These are phyloP conservation scores for Aspergillus niger DNA, from an alignment of 2,329 filamentous ascomycete species.

Conservation along the genomic window DNA sequence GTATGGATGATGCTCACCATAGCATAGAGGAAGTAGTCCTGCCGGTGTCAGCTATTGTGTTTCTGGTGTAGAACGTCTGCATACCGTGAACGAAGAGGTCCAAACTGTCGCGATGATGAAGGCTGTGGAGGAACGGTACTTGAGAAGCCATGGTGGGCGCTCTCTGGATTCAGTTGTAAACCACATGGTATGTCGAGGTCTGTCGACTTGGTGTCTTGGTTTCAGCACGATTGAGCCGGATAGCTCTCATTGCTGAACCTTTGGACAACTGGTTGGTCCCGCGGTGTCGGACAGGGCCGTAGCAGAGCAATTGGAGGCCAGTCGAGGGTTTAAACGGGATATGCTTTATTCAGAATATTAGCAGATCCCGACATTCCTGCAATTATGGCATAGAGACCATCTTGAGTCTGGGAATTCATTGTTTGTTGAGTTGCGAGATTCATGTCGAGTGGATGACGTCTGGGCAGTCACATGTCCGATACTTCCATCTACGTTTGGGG, in stretches of 20 bases:
- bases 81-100: slow-evolving; percentile 35
- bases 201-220: not conserved
- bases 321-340: not conserved
- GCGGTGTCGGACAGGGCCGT: not conserved
- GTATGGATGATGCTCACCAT: slow-evolving; percentile 25
- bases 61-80: not conserved
- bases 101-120: slow-evolving; percentile 63
- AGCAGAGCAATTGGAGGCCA: not conserved
- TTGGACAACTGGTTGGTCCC: not conserved
- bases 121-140: slow-evolving; percentile 59
- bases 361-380: not conserved
- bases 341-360: not conserved
- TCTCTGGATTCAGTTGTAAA: not conserved
- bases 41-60: not conserved
- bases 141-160: slow-evolving; percentile 34
- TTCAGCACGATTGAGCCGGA: not conserved
- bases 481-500: not conserved
- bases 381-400: not conserved
- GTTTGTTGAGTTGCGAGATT: not conserved
- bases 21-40: slow-evolving; percentile 35
- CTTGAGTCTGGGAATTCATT: not conserved
- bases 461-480: not conserved
- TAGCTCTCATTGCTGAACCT: not conserved
- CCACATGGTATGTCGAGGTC: not conserved
- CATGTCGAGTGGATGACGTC: not conserved